A percentile compares a stretch with the other conserved stretches of the same genome.
Evolutionary conservation across 352 stramenopile species (phyloP).

Genomic region (Phytophthora megakarya): DNA sequence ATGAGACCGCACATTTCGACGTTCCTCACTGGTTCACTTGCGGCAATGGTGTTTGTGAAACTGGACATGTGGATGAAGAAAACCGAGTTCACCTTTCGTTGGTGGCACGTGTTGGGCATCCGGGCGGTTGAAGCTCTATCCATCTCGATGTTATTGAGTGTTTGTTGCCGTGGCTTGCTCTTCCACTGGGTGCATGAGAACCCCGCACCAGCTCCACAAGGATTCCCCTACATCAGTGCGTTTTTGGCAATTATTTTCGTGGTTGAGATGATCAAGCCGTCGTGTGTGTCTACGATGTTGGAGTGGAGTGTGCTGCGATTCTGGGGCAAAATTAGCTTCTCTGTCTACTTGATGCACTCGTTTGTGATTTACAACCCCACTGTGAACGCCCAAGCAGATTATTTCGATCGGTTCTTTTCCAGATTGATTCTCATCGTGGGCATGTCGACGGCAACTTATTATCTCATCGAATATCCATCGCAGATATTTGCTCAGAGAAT

Average conservation of each 20-base stretch:
- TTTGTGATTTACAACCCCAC: constrained; percentile 30
- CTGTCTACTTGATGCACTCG: constrained; percentile 30
- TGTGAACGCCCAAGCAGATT: constrained; percentile 1
- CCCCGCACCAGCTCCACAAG: constrained; percentile 21
- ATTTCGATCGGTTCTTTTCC: constrained; percentile 48
- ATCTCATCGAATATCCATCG: constrained; percentile 51
- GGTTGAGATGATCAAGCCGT: constrained; percentile 31
- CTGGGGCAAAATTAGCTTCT: constrained; percentile 38
- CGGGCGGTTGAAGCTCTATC: constrained; percentile 28
- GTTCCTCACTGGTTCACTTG: constrained; percentile 46
- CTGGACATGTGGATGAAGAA: constrained; percentile 25
- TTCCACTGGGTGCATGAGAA: constrained; percentile 31
- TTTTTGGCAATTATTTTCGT: constrained; percentile 31
- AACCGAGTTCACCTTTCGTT: constrained; percentile 22
- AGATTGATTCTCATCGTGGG: constrained; percentile 33
- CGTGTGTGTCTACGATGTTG: constrained; percentile 22
- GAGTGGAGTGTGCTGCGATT: constrained; percentile 34
- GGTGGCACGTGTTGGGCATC: constrained; percentile 23
- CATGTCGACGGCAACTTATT: constrained; percentile 41
- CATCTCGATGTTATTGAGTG: constrained; percentile 37
- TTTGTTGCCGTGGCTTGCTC: constrained; percentile 27
- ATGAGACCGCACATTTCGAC: constrained; percentile 38
- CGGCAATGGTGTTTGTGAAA: constrained; percentile 36
- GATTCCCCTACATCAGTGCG: constrained; percentile 26
- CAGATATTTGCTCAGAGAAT: constrained; percentile 38